Base-by-base conservation (phyloP, 805 yeast genomes). In the Wickerhamomyces strasburgensis region DNA sequence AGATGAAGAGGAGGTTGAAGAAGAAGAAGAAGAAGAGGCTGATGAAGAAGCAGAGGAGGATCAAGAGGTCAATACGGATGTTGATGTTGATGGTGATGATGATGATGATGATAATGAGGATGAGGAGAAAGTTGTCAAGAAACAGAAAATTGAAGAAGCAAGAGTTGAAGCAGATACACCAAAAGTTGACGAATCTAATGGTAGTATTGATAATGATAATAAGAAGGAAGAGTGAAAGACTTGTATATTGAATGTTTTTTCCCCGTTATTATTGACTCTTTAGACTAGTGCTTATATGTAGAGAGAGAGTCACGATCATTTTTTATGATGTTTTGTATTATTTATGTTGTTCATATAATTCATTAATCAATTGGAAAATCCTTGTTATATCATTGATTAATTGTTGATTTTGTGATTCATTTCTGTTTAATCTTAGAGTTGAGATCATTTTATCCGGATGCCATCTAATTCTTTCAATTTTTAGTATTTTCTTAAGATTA, bases 401-500 rank as follows among this genome's bases (percentile, higher is more conserved):
- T 5, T 33, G 25, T 17, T 36, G 21, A 18, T 42, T 38, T 15
- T 36, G 38, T 4, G 34, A 16, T 10, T 29, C 17, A 40, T 40
- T 43, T 1, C 27, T 14, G 2, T 13, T 30, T 2, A 51, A 26
- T 38, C 54, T 42, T 3, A 64, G 48, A 27, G 51, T 52, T 9
- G 54, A 51, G 9, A 53, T 48, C 78, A 80, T 72, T 48, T 69
- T 72, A 50, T 80, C 88, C 1, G 88, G 88, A 52, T 80, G 88
- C 87, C 87, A 80, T 43, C 73, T 57, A 5, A 80, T 54, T 37
- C 87, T 54, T 47, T 80, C 87, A 19, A 40, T 46, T 40, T 70
- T 75, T 17, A 65, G 40, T 8, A 58, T 43, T 5, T 47, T 38
- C 1, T 6, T 33, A 28, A 38, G 37, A 33, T 44, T 44, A 2